phyloP scores from a whole-genome alignment of 75 land plant genomes.

The Cryptomeria japonica region DNA sequence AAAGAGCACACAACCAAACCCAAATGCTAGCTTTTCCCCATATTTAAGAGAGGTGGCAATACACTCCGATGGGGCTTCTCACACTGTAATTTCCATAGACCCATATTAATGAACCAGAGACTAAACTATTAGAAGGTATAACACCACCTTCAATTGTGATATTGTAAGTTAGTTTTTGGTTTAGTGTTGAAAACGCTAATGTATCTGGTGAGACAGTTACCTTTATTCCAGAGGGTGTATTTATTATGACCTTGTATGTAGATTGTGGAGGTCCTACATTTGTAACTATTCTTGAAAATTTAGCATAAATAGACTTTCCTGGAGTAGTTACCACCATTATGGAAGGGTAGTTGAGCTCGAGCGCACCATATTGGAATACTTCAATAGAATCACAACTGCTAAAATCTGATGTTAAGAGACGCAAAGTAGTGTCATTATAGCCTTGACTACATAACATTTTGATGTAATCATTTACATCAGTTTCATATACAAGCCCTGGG shows the following conservation, averaged over 20 bases:
- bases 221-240: constrained; percentile 26
- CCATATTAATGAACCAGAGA: constrained; percentile 54
- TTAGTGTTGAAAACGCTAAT: constrained; percentile 30
- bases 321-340: background rate
- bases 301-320: background rate
- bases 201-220: constrained; percentile 33
- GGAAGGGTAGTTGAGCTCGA: background rate
- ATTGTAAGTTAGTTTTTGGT: constrained; percentile 30
- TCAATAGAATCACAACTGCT: background rate
- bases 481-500: no score
- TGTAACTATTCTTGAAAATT: constrained; percentile 38
- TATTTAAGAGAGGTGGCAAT: background rate
- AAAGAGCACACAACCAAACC: no score
- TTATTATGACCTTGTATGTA: constrained; percentile 22
- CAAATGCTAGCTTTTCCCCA: no score
- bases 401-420: background rate
- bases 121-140: background rate
- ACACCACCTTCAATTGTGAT: constrained; percentile 10
- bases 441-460: no score
- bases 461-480: no score
- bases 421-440: background rate
- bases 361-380: background rate
- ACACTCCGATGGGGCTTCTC: constrained; percentile 55
- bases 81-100: constrained; percentile 28
- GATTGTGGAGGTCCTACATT: constrained; percentile 56